Conservation (phyloP, 2,329 filamentous ascomycete genomes). For the Cladosporium sp. region DNA sequence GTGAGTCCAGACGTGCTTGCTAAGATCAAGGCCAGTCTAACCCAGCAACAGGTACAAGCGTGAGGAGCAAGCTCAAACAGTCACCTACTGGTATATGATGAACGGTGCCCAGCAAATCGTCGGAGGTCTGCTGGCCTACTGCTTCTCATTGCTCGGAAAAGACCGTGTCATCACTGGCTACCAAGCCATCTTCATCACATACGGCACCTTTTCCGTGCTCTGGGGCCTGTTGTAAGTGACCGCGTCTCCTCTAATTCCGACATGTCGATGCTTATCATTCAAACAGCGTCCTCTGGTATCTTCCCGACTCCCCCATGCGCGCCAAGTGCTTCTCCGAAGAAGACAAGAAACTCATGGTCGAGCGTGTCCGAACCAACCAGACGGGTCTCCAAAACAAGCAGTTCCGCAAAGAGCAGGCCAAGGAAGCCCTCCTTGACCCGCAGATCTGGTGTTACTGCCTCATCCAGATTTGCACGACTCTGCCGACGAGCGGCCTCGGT, state of each 20-base stretch:
- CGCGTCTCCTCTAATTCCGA: too few relatives aligned
- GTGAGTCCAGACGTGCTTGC: slow-evolving; percentile 26
- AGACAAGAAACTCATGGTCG: slow-evolving; percentile 52
- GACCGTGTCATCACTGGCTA: slow-evolving; percentile 42
- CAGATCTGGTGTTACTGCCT: slow-evolving; percentile 45
- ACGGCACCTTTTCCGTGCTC: slow-evolving; percentile 59
- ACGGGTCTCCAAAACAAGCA: slow-evolving; percentile 45
- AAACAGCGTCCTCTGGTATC: slow-evolving; percentile 50
- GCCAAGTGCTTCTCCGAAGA: slow-evolving; percentile 65
- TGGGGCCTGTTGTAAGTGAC: slow-evolving; percentile 53
- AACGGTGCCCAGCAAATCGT: slow-evolving; percentile 57
- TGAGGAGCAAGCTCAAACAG: slow-evolving; percentile 62
- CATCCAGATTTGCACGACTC: slow-evolving; percentile 66
- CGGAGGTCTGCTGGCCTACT: slow-evolving; percentile 63
- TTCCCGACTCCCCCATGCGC: slow-evolving; percentile 68
- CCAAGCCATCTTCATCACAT: slow-evolving; percentile 65
- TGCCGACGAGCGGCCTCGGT: slow-evolving; percentile 69
- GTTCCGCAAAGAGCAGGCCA: slow-evolving; percentile 52
- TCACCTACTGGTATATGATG: slow-evolving; percentile 60
- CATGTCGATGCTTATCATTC: too few relatives aligned
- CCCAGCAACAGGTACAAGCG: slow-evolving; percentile 49
- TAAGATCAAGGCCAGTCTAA: neutral
- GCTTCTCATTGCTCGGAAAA: slow-evolving; percentile 33
- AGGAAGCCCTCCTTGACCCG: slow-evolving; percentile 59
- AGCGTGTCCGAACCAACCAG: slow-evolving; percentile 44